These are phyloP conservation scores for Solanum gracilifrons DNA, from an alignment of 257 asterid species.

Conservation along the genomic window DNA sequence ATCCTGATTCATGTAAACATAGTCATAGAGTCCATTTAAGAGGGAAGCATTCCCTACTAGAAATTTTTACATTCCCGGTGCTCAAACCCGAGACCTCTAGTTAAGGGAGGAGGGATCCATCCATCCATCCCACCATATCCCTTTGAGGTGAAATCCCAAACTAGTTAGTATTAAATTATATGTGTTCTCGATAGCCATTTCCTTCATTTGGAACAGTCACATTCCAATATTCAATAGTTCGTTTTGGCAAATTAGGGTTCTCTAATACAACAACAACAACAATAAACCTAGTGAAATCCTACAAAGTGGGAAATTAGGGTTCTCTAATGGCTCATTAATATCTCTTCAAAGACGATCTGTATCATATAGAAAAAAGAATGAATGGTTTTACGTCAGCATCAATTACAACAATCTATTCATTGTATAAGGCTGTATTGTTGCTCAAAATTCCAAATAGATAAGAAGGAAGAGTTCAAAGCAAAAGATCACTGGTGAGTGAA, in stretches of 20 bases:
- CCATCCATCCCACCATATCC: background rate
- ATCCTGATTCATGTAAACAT: background rate
- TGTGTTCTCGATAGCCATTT: background rate
- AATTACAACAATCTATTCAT: background rate
- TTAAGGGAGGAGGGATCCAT: background rate
- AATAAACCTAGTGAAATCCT: background rate
- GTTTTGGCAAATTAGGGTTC: background rate
- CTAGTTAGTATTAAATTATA: background rate
- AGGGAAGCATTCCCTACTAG: background rate
- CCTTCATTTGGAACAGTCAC: background rate
- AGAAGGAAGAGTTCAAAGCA: background rate
- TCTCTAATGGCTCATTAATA: background rate
- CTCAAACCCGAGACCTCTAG: background rate
- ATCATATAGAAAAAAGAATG: background rate
- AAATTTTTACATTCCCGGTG: background rate
- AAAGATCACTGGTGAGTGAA: background rate
- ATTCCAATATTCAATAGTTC: background rate
- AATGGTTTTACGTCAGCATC: background rate
- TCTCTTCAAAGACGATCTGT: background rate
- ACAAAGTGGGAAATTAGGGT: background rate
- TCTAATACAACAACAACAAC: background rate
- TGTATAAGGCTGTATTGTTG: background rate
- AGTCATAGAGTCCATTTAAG: background rate
- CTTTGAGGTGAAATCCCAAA: background rate
- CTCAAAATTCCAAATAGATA: background rate